Evolutionary conservation across 139 green algal genomes (phyloP).

Genomic region (Zygnema circumcarinatum): DNA sequence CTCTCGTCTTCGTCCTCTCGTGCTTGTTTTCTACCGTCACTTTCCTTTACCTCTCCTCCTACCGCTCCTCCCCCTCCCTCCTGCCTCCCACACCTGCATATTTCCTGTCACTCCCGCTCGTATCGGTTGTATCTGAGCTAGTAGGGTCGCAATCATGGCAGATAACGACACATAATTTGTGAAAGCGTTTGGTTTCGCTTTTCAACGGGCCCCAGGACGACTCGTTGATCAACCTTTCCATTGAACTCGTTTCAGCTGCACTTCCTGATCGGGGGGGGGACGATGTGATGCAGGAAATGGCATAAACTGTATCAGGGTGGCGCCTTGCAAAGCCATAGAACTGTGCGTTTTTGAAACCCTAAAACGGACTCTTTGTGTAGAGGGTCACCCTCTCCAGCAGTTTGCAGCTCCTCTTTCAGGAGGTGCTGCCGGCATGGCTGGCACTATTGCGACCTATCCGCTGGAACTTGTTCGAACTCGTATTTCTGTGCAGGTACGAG

Average conservation of each 20-base stretch:
- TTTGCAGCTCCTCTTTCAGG: constrained; percentile 19
- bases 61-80: too few relatives aligned
- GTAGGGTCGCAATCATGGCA: too few relatives aligned
- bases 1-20: too few relatives aligned
- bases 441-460: constrained; percentile 41
- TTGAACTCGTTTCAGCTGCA: too few relatives aligned
- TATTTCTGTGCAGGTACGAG: constrained; percentile 34
- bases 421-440: constrained; percentile 14
- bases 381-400: constrained; percentile 28
- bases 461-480: constrained; percentile 43
- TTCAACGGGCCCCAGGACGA: background rate
- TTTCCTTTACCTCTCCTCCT: too few relatives aligned
- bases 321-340: constrained; percentile 43
- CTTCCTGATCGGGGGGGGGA: too few relatives aligned
- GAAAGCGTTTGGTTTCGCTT: background rate
- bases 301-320: constrained; percentile 45
- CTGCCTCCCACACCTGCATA: too few relatives aligned
- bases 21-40: too few relatives aligned
- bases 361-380: constrained; percentile 11
- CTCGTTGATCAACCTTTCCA: too few relatives aligned
- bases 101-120: too few relatives aligned
- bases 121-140: too few relatives aligned
- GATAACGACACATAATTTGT: too few relatives aligned
- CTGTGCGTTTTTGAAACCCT: constrained; percentile 41
- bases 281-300: constrained; percentile 38